Evolutionary conservation across 2,329 filamentous ascomycete genomes (phyloP), one percentile per base, ranked within the genome.

Genomic region (Fusarium pseudonygamai): DNA sequence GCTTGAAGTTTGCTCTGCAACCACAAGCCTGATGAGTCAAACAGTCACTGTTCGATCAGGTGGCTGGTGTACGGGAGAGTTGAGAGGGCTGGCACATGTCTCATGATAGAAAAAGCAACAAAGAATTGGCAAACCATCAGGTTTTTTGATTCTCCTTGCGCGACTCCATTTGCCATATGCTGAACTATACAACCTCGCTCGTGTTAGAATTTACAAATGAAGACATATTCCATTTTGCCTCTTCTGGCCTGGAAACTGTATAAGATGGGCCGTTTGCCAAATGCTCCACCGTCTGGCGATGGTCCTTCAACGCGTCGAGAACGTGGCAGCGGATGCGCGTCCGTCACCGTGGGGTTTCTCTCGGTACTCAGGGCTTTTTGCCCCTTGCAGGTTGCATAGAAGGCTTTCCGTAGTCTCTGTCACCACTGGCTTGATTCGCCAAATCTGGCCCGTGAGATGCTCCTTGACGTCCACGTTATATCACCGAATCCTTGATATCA

Each of bases 301-400:
- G 43, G 46, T 62, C 37, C 32, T 57, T 16, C 37, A 49, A 49
- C 60, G 30, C 28, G 28, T 69, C 34, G 36, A 52, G 55, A 58
- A 59, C 47, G 43, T 45, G 55, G 49, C 26, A 32, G 49, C 47
- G 39, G 64, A 40, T 64, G 36, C 49, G n/a, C 58, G 42, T 67
- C 59, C 64, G 59, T 60, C 75, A 63, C 68, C 69, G 26, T 58
- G 50, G 64, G 49, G 47, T 68, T 60, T 64, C 39, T 57, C 60
- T 60, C 49, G 50, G 58, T 55, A 70, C 57, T 60, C 57, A 65
- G 64, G 61, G 32, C 56, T 57, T 32, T 26, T 26, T 67, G 67
- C 70, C 64, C 76, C 75, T 78, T 77, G 72, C 73, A 78, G 76
- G 64, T 66, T 78, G 76, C 76, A 75, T 74, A 53, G 49, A 52